Conservation (phyloP, 148 eudicot species). For the Linanthus parryae region DNA sequence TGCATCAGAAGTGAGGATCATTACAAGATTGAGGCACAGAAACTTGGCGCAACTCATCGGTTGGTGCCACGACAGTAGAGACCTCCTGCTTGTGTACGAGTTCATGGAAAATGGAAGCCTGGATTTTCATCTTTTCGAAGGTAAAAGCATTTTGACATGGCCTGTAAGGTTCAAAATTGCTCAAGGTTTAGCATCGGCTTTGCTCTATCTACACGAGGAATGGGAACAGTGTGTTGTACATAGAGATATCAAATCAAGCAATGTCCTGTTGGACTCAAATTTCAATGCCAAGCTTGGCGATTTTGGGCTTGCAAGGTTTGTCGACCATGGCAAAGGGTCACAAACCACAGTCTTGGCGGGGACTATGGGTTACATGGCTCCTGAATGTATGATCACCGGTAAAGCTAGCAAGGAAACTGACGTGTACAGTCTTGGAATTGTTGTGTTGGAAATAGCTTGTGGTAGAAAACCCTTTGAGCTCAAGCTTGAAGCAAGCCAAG, state of each 20-base stretch:
- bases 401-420: slow-evolving; percentile 25
- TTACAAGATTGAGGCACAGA: slow-evolving; percentile 32
- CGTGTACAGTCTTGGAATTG: slow-evolving; percentile 24
- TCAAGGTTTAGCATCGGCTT: slow-evolving; percentile 19
- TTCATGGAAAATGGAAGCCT: slow-evolving; percentile 24
- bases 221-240: slow-evolving; percentile 27
- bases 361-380: slow-evolving; percentile 29
- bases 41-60: slow-evolving; percentile 32
- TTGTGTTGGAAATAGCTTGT: slow-evolving; percentile 23
- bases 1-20: slow-evolving; percentile 30
- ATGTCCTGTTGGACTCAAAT: slow-evolving; percentile 24
- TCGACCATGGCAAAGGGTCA: slow-evolving; percentile 19
- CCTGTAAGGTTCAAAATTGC: slow-evolving; percentile 18
- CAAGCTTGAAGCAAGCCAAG: slow-evolving; percentile 1
- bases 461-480: slow-evolving; percentile 26
- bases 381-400: slow-evolving; percentile 12
- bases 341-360: slow-evolving; percentile 21
- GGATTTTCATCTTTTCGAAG: slow-evolving; percentile 16
- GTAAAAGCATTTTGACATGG: slow-evolving; percentile 20
- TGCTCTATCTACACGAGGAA: slow-evolving; percentile 28
- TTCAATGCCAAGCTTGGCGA: slow-evolving; percentile 21
- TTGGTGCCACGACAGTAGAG: slow-evolving; percentile 26
- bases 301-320: slow-evolving; percentile 24
- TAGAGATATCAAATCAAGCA: slow-evolving; percentile 25
- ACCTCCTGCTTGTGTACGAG: slow-evolving; percentile 23